Evolutionary conservation across 345 rosid genomes (phyloP), one percentile per base, ranked within the genome.

Genomic region (Sonneratia caseolaris): DNA sequence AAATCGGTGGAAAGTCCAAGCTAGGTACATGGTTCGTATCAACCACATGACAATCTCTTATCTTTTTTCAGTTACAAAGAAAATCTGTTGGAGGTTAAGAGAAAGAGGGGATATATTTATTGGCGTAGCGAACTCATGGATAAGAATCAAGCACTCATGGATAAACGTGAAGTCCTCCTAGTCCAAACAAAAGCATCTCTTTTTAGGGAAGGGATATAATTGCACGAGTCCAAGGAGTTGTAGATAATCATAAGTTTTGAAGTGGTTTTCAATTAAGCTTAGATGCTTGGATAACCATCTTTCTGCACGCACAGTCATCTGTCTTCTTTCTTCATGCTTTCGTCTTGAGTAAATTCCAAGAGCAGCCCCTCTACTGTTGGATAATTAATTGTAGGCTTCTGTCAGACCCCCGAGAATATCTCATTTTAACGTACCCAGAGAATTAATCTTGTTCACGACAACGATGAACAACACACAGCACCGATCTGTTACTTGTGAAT

Each of bases 161-260:
- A 68, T 76, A 73, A 79, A 77, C 75, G 76, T 73, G 74, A 81
- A 79, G 74, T 75, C 45, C 72, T 71, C 75, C 84, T 74, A 76
- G 64, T 67, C 84, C 85, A 83, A 83, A 73, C 75, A 79, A 82
- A 84, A 83, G 89, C 91, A 84, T 82, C 84, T 77, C 78, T 27
- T 27, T 45, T 74, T 57, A 68, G 72, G 77, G 76, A 62, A 62
- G 66, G 16, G 66, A 27, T 27, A 62, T 62, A 62, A 35, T 22
- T 22, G n/a, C 47, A 68, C 70, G 21, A 32, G 32, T 18, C 43
- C 68, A 48, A 35, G 66, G 53, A 42, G 37, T 76, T 79, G 73
- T 77, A 83, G 87, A 88, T 86, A 88, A 84, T 81, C 81, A 81
- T 79, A 9, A 76, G 71, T 77, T 66, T 80, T 56, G 12, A 15